Conservation (phyloP, 257 asterid species). For the Prunella vulgaris region DNA sequence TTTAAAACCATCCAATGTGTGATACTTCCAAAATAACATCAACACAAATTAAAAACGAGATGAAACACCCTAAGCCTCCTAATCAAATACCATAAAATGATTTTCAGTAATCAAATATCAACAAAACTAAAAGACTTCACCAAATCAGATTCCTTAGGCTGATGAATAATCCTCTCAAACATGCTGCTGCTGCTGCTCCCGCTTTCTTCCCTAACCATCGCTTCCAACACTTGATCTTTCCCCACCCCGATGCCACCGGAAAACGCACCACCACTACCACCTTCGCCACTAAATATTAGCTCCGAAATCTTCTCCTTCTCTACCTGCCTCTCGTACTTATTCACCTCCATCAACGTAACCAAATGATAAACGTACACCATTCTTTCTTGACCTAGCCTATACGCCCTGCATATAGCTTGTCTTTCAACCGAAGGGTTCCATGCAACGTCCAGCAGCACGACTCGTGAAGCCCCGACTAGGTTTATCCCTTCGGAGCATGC, state of each 20-base stretch:
- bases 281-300: slow-evolving; percentile 36
- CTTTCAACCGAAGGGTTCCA: slow-evolving; percentile 77
- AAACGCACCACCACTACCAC: neutral
- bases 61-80: too few relatives aligned
- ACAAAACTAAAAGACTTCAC: slow-evolving; percentile 24
- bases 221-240: slow-evolving; percentile 51
- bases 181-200: too few relatives aligned
- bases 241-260: neutral
- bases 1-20: too few relatives aligned
- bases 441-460: slow-evolving; percentile 64
- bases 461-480: slow-evolving; percentile 87
- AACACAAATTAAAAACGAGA: too few relatives aligned
- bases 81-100: neutral
- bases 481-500: slow-evolving; percentile 82
- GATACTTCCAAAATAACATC: too few relatives aligned
- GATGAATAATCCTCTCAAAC: slow-evolving; percentile 44
- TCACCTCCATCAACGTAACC: slow-evolving; percentile 45
- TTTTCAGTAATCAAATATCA: slow-evolving; percentile 8
- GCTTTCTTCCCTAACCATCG: slow-evolving; percentile 36
- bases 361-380: slow-evolving; percentile 61
- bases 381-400: slow-evolving; percentile 71
- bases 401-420: slow-evolving; percentile 74
- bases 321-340: slow-evolving; percentile 41
- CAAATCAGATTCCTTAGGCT: slow-evolving; percentile 45
- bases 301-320: slow-evolving; percentile 48